Percentiles rank a stretch among this genome's conserved stretches.
phyloP scores from a whole-genome alignment of 345 rosid species.

The Eucalyptus sp. region DNA sequence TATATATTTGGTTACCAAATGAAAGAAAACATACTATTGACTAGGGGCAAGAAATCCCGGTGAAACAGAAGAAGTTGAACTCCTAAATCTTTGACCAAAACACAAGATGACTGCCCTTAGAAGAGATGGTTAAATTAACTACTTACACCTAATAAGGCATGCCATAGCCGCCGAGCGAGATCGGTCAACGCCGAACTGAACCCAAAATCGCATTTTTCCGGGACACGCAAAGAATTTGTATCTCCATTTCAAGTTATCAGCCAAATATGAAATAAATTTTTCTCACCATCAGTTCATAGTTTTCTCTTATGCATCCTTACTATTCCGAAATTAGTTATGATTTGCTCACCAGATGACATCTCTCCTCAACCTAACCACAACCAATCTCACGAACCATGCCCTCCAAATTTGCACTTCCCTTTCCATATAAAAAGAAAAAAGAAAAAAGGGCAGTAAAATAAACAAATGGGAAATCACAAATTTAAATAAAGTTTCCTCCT shows the following conservation, averaged over 20 bases:
- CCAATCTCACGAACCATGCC: background rate
- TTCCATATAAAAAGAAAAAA: background rate
- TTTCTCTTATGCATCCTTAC: too few species aligned
- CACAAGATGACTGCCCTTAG: background rate
- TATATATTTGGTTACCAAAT: background rate
- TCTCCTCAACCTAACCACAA: background rate
- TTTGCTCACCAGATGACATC: background rate
- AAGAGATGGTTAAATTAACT: background rate
- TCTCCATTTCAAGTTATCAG: background rate
- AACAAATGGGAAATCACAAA: background rate
- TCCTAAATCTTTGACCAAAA: background rate
- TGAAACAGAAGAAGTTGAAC: background rate
- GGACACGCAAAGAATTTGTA: background rate
- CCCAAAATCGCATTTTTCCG: background rate
- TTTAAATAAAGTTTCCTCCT: background rate
- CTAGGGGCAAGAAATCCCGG: background rate
- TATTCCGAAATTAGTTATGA: background rate
- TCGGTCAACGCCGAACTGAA: accelerated
- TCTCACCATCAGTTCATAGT: background rate
- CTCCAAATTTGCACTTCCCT: background rate
- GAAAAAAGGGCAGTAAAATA: background rate
- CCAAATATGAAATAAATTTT: background rate
- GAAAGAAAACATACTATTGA: background rate
- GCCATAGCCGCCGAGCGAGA: background rate
- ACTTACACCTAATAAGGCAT: background rate